These are phyloP conservation scores for Ustilaginoidea virens DNA, from an alignment of 2,329 filamentous ascomycete genomes.

Conservation along the genomic window DNA sequence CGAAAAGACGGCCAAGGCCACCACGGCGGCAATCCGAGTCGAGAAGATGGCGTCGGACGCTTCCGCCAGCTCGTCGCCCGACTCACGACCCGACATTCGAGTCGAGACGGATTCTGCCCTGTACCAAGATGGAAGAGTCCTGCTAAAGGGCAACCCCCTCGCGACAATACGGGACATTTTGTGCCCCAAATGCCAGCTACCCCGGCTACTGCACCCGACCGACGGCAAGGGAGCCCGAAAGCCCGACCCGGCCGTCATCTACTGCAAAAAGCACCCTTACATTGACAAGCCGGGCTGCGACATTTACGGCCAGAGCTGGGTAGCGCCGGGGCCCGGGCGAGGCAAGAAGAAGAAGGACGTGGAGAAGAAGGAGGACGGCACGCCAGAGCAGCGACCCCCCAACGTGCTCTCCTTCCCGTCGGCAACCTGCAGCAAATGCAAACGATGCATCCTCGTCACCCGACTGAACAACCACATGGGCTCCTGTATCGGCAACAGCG, in stretches of 20 bases:
- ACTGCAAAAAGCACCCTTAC: constrained; percentile 68
- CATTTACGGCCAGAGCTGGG: constrained; percentile 72
- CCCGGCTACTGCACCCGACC: constrained; percentile 56
- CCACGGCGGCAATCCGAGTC: constrained; percentile 47
- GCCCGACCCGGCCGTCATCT: constrained; percentile 52
- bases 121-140: constrained; percentile 54
- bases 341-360: constrained; percentile 71
- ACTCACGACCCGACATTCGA: constrained; percentile 38
- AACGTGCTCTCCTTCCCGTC: constrained; percentile 51
- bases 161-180: constrained; percentile 55
- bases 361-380: constrained; percentile 39
- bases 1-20: constrained; percentile 59
- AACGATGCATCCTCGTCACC: constrained; percentile 48
- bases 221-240: constrained; percentile 51
- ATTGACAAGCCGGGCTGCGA: constrained; percentile 63
- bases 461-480: constrained; percentile 54
- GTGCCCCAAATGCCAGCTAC: constrained; percentile 61
- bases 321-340: constrained; percentile 51
- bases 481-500: constrained; percentile 50
- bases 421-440: constrained; percentile 52
- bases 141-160: constrained; percentile 57
- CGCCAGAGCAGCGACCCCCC: constrained; percentile 38
- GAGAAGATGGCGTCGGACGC: constrained; percentile 44
- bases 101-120: constrained; percentile 52
- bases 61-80: constrained; percentile 35